Conservation (phyloP, 352 stramenopile species). For the Peronospora belbahrii region DNA sequence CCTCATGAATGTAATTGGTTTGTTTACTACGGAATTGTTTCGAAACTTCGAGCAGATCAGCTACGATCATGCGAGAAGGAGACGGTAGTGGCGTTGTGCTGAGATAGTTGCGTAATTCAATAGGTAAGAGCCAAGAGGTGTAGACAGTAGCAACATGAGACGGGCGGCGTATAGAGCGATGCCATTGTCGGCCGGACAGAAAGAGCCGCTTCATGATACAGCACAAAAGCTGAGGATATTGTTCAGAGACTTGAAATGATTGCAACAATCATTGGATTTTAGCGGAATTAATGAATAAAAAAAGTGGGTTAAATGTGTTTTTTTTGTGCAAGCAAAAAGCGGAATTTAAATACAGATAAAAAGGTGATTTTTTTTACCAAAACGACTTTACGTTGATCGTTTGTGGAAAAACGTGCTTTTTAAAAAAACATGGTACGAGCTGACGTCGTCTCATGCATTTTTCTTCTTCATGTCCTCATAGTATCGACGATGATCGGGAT, state of each 20-base stretch:
- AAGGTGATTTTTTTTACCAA: too few relatives aligned
- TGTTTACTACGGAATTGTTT: slow-evolving; percentile 70
- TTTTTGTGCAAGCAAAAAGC: too few relatives aligned
- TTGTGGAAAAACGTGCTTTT: too few relatives aligned
- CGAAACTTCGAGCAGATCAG: slow-evolving; percentile 60
- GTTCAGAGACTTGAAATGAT: background rate
- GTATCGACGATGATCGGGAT: slow-evolving; percentile 53
- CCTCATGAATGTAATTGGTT: slow-evolving; percentile 60
- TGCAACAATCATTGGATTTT: too few relatives aligned
- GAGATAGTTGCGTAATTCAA: slow-evolving; percentile 2
- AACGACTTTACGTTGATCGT: too few relatives aligned
- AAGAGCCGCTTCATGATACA: slow-evolving; percentile 11
- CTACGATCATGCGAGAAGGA: slow-evolving; percentile 45
- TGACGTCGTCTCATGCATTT: background rate
- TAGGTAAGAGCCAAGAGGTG: background rate
- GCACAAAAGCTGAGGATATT: slow-evolving; percentile 1
- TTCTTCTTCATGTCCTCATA: slow-evolving; percentile 51
- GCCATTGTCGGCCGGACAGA: slow-evolving; percentile 5
- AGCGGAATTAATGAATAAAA: too few relatives aligned
- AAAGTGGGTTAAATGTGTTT: too few relatives aligned
- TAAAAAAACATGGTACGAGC: too few relatives aligned
- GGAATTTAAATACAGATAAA: too few relatives aligned
- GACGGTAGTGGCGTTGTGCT: slow-evolving; percentile 24
- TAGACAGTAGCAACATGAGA: background rate
- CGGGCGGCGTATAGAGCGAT: slow-evolving; percentile 8